A percentile compares a stretch with the other conserved stretches of the same genome.
Conservation (phyloP, 192 early-diverging fungal species). For the Kappamyces sp. region DNA sequence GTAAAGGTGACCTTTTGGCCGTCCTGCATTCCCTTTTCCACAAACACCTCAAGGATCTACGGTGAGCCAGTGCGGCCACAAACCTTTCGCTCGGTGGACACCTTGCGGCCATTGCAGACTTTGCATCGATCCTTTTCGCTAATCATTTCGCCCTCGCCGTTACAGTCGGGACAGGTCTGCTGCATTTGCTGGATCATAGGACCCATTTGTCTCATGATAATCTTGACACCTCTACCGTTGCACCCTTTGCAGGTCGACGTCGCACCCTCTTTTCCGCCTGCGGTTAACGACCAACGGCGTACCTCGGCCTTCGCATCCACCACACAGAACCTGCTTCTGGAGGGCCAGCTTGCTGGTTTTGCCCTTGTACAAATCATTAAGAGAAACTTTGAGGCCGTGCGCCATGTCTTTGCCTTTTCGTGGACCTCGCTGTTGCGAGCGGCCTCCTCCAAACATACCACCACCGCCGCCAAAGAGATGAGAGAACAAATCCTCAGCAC, state of each 20-base stretch:
- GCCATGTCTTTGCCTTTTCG: constrained; percentile 93
- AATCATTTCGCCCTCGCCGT: constrained; percentile 87
- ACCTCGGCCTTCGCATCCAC: constrained; percentile 88
- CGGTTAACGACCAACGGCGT: constrained; percentile 1
- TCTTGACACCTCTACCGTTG: constrained; percentile 83
- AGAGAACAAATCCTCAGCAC: constrained; percentile 91
- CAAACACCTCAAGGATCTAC: constrained; percentile 86
- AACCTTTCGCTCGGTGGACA: constrained; percentile 82
- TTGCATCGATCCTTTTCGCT: constrained; percentile 86
- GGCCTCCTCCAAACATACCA: constrained; percentile 57
- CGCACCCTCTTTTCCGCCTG: constrained; percentile 41
- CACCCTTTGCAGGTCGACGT: constrained; percentile 78
- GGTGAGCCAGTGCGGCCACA: background rate
- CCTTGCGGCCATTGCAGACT: constrained; percentile 85
- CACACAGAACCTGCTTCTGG: constrained; percentile 88
- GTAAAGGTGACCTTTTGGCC: constrained; percentile 91
- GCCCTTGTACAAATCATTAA: constrained; percentile 84
- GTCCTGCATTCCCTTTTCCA: constrained; percentile 97
- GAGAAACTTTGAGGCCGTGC: constrained; percentile 75
- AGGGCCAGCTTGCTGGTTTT: constrained; percentile 94
- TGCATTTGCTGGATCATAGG: constrained; percentile 99
- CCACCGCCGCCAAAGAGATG: constrained; percentile 84
- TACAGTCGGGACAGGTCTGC: constrained; percentile 87
- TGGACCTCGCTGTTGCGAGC: constrained; percentile 66
- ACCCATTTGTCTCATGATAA: constrained; percentile 90